Evolutionary conservation across 192 early-diverging fungal genomes (phyloP), one percentile per base, ranked within the genome.

Genomic region (Mortierella alpina): DNA sequence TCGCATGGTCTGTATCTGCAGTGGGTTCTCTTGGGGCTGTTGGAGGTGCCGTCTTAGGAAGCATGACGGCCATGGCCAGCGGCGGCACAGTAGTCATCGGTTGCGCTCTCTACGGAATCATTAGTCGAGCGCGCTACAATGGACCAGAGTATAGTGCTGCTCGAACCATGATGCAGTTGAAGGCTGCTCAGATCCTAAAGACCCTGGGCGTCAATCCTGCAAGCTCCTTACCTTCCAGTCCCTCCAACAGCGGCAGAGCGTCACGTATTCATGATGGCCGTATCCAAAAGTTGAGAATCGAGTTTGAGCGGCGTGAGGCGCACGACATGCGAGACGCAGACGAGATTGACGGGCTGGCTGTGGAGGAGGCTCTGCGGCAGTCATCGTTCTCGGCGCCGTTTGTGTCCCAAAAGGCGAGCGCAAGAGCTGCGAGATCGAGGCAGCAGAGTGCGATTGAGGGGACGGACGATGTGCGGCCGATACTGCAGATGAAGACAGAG

Each of bases 1-100:
- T 84, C 23, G 69, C 63, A 48, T 84, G 85, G 85, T 84, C 81
- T 17, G 78, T 84, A 56, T 84, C 83, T 8, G 82, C 86, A n/a
- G 70, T 84, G 6, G 86, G 86, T 57, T 76, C 84, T 18, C 51
- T 88, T 11, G 81, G 83, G 4, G 83, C 77, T 0, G 60, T 88
- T 5, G 84, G 86, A 57, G 86, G 84, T 6, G 68, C 82, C 42
- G 82, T 72, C 0, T 11, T 83, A 15, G 86, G 84, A 5, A 86
- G 84, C 49, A 80, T 77, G 41, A 79, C 76, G 0, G 80, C 76
- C 12, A 66, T 85, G 67, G 78, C 86, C 7, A 80, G 83, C 23
- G 86, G 86, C 4, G 72, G 81, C 1, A 74, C 70, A 1, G 17
- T 84, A 6, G 84, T 75, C 1, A 31, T 87, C 1, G 86, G 86